Percentiles rank a stretch among this genome's conserved stretches.
phyloP scores from a whole-genome alignment of 2,329 filamentous ascomycete species.

The Penicillium hesseltinei region DNA sequence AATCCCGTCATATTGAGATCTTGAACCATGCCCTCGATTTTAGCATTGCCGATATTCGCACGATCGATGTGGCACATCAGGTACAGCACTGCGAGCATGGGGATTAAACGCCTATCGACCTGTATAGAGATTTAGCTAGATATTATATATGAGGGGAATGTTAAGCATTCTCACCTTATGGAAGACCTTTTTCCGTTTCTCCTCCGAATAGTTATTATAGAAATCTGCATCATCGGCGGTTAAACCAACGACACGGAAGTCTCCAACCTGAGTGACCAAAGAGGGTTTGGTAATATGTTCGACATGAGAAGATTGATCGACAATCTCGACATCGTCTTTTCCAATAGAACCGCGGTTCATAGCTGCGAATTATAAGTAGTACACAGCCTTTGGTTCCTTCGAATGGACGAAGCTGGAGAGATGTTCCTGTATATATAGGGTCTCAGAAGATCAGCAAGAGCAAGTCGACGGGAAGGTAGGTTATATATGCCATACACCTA shows the following conservation, averaged over 20 bases:
- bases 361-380: neutral
- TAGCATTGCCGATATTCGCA: conserved; percentile 21
- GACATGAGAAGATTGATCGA: conserved; percentile 7
- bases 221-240: conserved; percentile 15
- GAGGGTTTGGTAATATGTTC: conserved; percentile 10
- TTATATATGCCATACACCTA: neutral
- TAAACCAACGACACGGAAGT: conserved; percentile 12
- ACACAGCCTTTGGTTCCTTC: neutral
- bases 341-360: conserved; percentile 9
- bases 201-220: conserved; percentile 5
- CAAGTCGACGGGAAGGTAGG: neutral
- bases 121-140: neutral
- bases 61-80: conserved; percentile 17
- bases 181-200: conserved; percentile 12
- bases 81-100: conserved; percentile 18
- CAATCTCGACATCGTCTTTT: conserved; percentile 12
- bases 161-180: conserved; percentile 5
- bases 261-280: neutral
- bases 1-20: conserved; percentile 15
- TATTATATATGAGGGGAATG: neutral
- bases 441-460: neutral
- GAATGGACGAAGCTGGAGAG: neutral
- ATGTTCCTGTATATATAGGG: neutral
- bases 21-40: conserved; percentile 15
- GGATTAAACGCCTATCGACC: conserved; percentile 16